Evolutionary conservation across 208 protist genomes (phyloP).

Genomic region (Sergeia podlipaevii): DNA sequence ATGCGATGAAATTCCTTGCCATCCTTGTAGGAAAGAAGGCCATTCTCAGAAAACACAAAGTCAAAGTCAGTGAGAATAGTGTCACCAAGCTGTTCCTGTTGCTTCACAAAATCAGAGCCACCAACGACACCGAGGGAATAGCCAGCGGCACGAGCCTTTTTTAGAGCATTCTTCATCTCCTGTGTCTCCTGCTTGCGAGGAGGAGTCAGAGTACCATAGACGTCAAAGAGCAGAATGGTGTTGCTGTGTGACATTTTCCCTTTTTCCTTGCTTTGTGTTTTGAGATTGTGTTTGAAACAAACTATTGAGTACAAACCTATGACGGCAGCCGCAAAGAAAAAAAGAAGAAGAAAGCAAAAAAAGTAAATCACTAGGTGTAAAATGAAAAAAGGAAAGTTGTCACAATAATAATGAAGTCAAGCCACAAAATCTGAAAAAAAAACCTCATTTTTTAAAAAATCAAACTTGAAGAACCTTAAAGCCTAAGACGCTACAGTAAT

Average conservation of each 20-base stretch:
- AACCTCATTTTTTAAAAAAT: conserved; percentile 5
- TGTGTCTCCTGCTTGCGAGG: conserved; percentile 67
- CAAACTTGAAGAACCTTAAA: no score
- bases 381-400: conserved; percentile 8
- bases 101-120: conserved; percentile 98
- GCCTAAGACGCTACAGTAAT: no score
- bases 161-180: conserved; percentile 91
- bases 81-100: conserved; percentile 96
- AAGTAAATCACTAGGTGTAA: neutral
- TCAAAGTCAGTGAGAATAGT: conserved; percentile 93
- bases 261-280: neutral
- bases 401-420: conserved; percentile 11
- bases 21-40: conserved; percentile 91
- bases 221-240: conserved; percentile 95
- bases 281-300: neutral
- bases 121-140: conserved; percentile 97
- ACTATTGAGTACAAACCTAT: neutral
- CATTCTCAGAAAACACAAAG: conserved; percentile 99
- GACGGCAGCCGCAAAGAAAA: neutral
- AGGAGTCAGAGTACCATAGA: conserved; percentile 91
- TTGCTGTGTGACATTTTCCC: conserved; percentile 25
- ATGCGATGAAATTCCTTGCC: conserved; percentile 87
- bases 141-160: conserved; percentile 71
- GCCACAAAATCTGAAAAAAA: conserved; percentile 10
- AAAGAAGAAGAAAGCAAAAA: conserved; percentile 10